A percentile compares a stretch with the other conserved stretches of the same genome.
Evolutionary conservation across 208 protist genomes (phyloP).

Genomic region (Strigomonas culicis): DNA sequence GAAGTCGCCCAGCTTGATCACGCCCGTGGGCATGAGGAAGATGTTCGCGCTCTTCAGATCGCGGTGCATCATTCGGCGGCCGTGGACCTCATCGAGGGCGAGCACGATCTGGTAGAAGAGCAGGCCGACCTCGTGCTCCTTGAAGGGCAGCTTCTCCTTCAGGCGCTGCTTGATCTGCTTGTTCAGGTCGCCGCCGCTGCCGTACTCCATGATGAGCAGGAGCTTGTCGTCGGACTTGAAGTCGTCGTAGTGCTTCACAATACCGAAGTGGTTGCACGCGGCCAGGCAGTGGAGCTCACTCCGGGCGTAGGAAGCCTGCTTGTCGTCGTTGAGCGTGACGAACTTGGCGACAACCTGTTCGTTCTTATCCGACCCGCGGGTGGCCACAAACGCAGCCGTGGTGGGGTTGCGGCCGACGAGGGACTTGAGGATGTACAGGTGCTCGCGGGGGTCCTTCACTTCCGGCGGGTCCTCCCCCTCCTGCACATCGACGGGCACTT

Average conservation of each 20-base stretch:
- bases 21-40: conserved; percentile 70
- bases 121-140: conserved; percentile 83
- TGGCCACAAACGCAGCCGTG: conserved; percentile 79
- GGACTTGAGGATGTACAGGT: conserved; percentile 79
- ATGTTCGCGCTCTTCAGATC: conserved; percentile 90
- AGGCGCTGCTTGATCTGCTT: conserved; percentile 78
- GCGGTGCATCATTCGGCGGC: conserved; percentile 85
- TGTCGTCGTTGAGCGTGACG: conserved; percentile 81
- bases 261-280: conserved; percentile 85
- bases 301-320: conserved; percentile 75
- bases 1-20: conserved; percentile 88
- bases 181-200: conserved; percentile 76
- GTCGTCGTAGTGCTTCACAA: conserved; percentile 88
- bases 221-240: conserved; percentile 70
- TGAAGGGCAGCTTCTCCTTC: conserved; percentile 53
- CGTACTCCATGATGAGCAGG: conserved; percentile 87
- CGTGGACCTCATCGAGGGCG: conserved; percentile 86
- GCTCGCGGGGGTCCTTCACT: conserved; percentile 54
- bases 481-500: conserved; percentile 23
- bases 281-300: conserved; percentile 86
- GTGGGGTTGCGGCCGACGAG: conserved; percentile 83
- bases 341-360: conserved; percentile 85
- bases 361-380: conserved; percentile 52
- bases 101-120: conserved; percentile 82
- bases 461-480: conserved; percentile 74